Percentiles rank a stretch among this genome's conserved stretches.
phyloP scores from a whole-genome alignment of 2,329 filamentous ascomycete genomes.

The Colletotrichum godetiae region DNA sequence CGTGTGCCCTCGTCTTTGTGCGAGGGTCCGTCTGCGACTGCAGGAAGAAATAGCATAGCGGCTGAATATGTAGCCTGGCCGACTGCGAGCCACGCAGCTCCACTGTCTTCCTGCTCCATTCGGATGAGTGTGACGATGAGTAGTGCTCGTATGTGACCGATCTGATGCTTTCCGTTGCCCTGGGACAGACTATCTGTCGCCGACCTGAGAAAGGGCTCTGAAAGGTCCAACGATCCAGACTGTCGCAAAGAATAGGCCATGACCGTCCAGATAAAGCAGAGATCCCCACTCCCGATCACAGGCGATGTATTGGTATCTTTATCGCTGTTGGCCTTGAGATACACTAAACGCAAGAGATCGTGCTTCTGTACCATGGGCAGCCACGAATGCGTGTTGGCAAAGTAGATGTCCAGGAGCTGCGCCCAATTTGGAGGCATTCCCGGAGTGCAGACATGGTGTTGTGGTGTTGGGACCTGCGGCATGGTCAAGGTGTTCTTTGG shows the following conservation, averaged over 20 bases:
- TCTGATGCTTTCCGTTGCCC: neutral
- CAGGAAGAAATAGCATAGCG: neutral
- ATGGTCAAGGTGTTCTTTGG: neutral
- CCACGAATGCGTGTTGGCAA: constrained; percentile 14
- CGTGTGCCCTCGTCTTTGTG: constrained; percentile 1
- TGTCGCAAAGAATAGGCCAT: constrained; percentile 13
- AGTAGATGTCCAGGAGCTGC: constrained; percentile 3
- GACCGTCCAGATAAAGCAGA: constrained; percentile 15
- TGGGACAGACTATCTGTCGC: neutral
- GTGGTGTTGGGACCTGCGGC: neutral
- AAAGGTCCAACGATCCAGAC: neutral
- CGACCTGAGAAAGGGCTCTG: neutral
- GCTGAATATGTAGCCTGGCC: constrained; percentile 17
- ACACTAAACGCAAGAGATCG: constrained; percentile 15
- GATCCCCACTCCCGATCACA: neutral
- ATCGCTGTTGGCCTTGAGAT: neutral
- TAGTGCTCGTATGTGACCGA: constrained; percentile 13
- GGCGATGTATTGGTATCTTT: neutral
- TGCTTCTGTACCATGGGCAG: constrained; percentile 26
- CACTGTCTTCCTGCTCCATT: neutral
- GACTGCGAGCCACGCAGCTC: constrained; percentile 21
- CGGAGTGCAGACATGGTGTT: neutral
- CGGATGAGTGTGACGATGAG: constrained; percentile 14
- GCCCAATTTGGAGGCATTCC: constrained; percentile 2
- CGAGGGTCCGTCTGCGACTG: fast-evolving